Evolutionary conservation across 2,329 filamentous ascomycete species (phyloP), one percentile per base, ranked within the genome.

Genomic region (Akanthomyces muscarius): DNA sequence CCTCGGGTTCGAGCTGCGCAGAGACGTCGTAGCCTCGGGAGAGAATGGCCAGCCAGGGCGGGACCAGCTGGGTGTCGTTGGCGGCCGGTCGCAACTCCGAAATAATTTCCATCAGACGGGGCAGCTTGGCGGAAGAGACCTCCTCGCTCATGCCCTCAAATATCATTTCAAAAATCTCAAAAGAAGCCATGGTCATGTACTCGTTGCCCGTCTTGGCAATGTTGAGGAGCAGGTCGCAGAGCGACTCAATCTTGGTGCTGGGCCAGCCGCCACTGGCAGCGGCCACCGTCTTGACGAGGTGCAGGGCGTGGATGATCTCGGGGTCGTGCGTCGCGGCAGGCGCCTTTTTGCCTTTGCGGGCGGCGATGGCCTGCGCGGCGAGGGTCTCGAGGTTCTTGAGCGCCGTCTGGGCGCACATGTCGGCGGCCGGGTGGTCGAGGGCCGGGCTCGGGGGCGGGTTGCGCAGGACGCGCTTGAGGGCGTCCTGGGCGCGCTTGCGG

Each of bases 81-180:
- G 93, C 86, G 4, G 92, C 91, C 10, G 95, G 95, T 68, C 94
- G 91, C 68, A 99, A 80, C 73, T 98, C 93, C 14, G 89, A 88
- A 68, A 99, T 97, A 59, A 95, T 92, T 67, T 97, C 92, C 70
- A 98, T 84, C 14, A 99, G 83, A 63, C 91, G 86, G 3, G 93
- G 92, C 14, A 99, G 83, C 77, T 98, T 99, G 1, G 91, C 86
- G 3, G 92, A 96, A 0, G 93, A 91, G 55, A 93, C 83, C 68
- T 96, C 92, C 68, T 93, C 89, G 18, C 88, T 85, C 89, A 99
- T 93, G 8, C 92, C 90, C 69, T 90, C 89, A 68, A 99, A 98
- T 51, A 98, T 96, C 74, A 96, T 89, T 75, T 99, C 95, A 70
- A 99, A 99, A 4, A 98, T 94, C 68, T 97, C 94, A 70, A 99